phyloP scores from a whole-genome alignment of 805 yeast genomes.

The Nakazawaea ambrosiae region DNA sequence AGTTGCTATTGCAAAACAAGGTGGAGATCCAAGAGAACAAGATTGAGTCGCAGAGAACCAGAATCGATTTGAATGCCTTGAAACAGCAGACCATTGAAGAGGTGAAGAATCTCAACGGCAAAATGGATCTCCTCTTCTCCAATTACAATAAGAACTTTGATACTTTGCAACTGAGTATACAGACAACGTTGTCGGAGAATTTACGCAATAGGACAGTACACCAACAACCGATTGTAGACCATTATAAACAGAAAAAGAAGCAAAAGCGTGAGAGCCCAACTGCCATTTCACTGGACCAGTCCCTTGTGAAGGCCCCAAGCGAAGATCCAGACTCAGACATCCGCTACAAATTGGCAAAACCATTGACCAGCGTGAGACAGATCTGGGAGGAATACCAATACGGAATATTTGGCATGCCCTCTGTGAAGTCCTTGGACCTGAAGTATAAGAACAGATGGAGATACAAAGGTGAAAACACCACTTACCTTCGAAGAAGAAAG shows the following conservation, averaged over 20 bases:
- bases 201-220: not conserved
- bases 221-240: not conserved
- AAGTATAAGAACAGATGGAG: conserved; percentile 51
- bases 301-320: no score
- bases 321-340: not conserved
- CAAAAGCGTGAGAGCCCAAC: not conserved
- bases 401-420: conserved; percentile 45
- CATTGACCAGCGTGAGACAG: conserved; percentile 39
- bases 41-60: conserved; percentile 9
- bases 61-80: conserved; percentile 7
- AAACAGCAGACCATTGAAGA: conserved; percentile 8
- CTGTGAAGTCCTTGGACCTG: conserved; percentile 39
- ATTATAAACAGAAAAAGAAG: not conserved
- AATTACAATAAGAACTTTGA: conserved; percentile 4
- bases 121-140: conserved; percentile 4
- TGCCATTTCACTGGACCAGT: no score
- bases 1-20: conserved; percentile 8
- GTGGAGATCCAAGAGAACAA: conserved; percentile 11
- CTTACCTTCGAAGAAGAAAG: conserved; percentile 45
- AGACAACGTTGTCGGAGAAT: conserved; percentile 1
- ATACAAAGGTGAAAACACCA: conserved; percentile 42
- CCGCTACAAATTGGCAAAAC: conserved; percentile 29
- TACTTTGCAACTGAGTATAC: not conserved
- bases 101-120: conserved; percentile 5
- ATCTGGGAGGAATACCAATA: conserved; percentile 52